These are phyloP conservation scores for Coemansia sp. DNA, from an alignment of 192 early-diverging fungal genomes.

Conservation along the genomic window DNA sequence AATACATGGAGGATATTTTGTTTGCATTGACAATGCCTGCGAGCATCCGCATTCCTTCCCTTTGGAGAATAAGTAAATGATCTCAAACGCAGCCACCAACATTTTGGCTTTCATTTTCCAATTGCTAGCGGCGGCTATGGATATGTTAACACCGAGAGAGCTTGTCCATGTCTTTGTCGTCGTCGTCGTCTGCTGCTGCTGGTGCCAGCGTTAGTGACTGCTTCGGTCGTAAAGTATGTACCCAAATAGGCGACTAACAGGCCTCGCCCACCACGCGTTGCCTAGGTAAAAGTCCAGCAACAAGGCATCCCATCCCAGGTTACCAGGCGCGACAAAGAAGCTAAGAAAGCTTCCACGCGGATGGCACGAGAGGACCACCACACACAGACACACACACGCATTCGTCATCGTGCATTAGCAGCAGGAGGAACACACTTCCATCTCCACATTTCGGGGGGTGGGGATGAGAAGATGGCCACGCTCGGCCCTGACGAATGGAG, in stretches of 20 bases:
- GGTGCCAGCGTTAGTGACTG: not conserved
- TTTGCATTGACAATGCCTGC: no score
- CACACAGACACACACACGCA: not conserved
- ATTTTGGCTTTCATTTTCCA: not conserved
- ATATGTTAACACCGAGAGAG: not conserved
- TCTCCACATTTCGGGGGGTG: not conserved
- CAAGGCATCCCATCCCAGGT: not conserved
- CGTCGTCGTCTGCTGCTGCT: not conserved
- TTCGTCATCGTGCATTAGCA: slow-evolving; percentile 9
- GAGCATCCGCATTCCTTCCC: not conserved
- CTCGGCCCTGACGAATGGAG: slow-evolving; percentile 2
- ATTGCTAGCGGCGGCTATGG: not conserved
- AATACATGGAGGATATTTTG: no score
- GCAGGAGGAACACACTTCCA: not conserved
- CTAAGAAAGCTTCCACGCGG: not conserved
- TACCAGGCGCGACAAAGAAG: not conserved
- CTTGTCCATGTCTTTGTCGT: not conserved
- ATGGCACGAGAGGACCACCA: not conserved
- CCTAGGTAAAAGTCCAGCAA: not conserved
- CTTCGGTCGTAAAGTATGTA: not conserved
- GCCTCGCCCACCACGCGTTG: not conserved
- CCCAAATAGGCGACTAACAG: not conserved
- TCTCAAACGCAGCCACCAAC: not conserved
- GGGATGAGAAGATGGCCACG: not conserved
- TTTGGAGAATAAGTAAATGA: not conserved